Evolutionary conservation across 164 flowering plant species (phyloP).

Genomic region (Pachysandra terminalis): DNA sequence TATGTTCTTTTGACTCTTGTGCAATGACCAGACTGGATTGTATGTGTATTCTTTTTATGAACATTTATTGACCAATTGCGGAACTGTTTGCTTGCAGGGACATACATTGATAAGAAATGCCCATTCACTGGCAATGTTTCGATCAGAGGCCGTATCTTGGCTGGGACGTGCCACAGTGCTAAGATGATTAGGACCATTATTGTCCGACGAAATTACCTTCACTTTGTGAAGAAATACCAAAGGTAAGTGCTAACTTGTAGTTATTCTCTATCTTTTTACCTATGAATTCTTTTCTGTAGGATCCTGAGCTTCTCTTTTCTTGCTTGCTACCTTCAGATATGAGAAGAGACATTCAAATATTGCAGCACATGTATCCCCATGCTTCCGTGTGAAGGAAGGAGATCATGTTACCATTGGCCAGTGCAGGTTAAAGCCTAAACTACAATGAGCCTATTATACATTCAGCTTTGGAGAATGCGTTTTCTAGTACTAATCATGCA

Average conservation of each 20-base stretch:
- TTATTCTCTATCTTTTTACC: too few species aligned
- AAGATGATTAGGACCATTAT: conserved; percentile 39
- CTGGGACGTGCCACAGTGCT: conserved; percentile 36
- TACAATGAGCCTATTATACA: too few species aligned
- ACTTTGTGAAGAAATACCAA: conserved; percentile 36
- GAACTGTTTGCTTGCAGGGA: conserved; percentile 20
- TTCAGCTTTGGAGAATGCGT: too few species aligned
- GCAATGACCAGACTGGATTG: not conserved
- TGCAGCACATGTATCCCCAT: conserved; percentile 36
- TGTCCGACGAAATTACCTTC: conserved; percentile 31
- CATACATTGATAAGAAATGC: conserved; percentile 38
- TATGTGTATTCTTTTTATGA: too few species aligned
- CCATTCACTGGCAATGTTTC: conserved; percentile 36
- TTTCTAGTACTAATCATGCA: not conserved
- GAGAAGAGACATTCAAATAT: conserved; percentile 42
- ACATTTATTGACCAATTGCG: not conserved
- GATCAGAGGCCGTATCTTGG: conserved; percentile 31
- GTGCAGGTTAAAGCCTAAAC: conserved; percentile 24
- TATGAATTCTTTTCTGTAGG: too few species aligned
- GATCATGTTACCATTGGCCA: conserved; percentile 39
- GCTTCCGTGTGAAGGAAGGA: conserved; percentile 44
- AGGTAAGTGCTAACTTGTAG: conserved; percentile 9
- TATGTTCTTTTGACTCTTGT: too few species aligned
- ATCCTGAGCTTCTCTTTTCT: not conserved
- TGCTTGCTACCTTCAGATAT: conserved; percentile 22